Evolutionary conservation across 169 alveolate genomes (phyloP).

Genomic region (Cystoisospora suis): DNA sequence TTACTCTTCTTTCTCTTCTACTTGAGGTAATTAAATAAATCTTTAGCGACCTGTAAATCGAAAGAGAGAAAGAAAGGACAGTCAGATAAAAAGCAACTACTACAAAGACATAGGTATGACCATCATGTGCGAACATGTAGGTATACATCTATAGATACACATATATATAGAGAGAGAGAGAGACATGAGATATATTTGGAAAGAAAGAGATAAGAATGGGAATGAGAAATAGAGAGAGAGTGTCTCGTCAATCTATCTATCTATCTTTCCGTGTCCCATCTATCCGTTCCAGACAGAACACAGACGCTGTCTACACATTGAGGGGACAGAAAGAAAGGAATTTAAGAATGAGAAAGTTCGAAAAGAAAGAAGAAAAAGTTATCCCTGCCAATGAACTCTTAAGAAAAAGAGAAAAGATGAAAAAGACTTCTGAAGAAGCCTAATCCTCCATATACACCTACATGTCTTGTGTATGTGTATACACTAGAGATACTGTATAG

Average conservation of each 20-base stretch:
- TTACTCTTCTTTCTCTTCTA: background rate
- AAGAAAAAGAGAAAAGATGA: no score
- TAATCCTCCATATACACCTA: background rate
- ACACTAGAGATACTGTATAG: no score
- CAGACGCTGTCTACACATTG: no score
- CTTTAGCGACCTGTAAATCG: constrained; percentile 60
- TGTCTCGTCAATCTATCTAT: no score
- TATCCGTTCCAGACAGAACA: background rate
- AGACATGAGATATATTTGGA: background rate
- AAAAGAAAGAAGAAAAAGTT: no score
- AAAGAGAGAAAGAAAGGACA: background rate
- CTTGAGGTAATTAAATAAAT: constrained; percentile 58
- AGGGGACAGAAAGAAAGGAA: background rate
- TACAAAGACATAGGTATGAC: background rate
- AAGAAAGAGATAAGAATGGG: background rate
- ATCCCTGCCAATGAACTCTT: no score
- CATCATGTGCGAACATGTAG: background rate
- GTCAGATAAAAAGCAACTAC: background rate
- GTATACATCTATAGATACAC: background rate
- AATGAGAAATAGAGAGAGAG: background rate
- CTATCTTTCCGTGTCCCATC: no score
- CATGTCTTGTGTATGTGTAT: no score
- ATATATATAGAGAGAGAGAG: background rate
- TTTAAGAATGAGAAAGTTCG: background rate
- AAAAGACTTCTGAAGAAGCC: no score